Base-by-base conservation (phyloP, 139 green algal genomes). In the Chlorella sp. region DNA sequence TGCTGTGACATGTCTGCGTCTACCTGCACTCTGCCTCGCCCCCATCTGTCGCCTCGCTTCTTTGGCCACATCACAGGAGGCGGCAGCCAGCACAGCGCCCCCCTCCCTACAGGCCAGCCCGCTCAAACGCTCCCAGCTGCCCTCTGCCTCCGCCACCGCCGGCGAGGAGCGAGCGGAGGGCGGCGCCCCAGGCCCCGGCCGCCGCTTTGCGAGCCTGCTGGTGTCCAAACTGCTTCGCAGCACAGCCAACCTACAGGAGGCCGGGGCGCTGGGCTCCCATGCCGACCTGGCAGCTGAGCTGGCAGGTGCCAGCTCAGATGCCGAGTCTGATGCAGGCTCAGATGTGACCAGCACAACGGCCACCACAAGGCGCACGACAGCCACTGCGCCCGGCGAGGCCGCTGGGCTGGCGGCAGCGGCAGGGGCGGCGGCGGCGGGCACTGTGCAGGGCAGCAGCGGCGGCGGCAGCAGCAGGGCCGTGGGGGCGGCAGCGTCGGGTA, bases 141-240 rank as follows among this genome's bases (percentile, higher is more conserved):
- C 51, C 14, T 60, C 51, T 20, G 51, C 51, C 0, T 26, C 38
- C 16, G 69, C 69, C 20, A 77, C 40, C 14, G 43, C 16, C 2
- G 43, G 72, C 72, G 72, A 78, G 1, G 72, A 82, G 43, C 32
- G 41, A 32, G 34, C n/a, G 44, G n/a, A 11, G 3, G n/a, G 34
- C 34, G 24, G 22, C 32, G 36, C 34, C 65, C 20, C 43, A 8
- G 46, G 48, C 38, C 32, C 48, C 11, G 69, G n/a, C 32, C 58
- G 69, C 56, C 82, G 82, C 58, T 82, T 86, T 69, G 82, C 82
- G 43, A 69, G 28, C 73, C 58, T 86, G 73, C 58, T 86, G 5
- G 76, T 86, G 56, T 82, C 73, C 43, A 82, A 76, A 60, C 73
- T 86, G 73, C 73, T 86, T 58, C 82, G 73, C 58, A 82, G 82